Evolutionary conservation across 441 rosid species (phyloP), one percentile per base, ranked within the genome.

Genomic region (Pelargonium citronellum): DNA sequence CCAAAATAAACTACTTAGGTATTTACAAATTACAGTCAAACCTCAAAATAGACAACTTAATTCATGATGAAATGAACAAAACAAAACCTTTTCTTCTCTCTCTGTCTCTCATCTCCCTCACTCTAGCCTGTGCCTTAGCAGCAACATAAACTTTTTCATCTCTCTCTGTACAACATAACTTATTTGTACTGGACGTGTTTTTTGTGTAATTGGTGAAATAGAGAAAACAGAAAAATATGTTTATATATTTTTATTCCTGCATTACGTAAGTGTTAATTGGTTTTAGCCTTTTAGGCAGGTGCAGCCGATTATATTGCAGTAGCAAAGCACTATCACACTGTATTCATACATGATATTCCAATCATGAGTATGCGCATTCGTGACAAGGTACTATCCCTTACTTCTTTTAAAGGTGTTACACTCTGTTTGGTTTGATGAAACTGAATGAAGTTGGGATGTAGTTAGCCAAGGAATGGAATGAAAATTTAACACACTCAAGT

Each of bases 281-380:
- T 61, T 68, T 19, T 66, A 43, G 69, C 61, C 84, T 64, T 17
- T 72, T 16, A 89, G 95, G 81, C 87, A 62, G 97, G 98, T 72
- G 96, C 98, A 72, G 98, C 97, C 57, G 98, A 93, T 83, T 93
- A 93, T 73, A 93, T 93, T 39, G 98, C 97, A 47, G 83, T 91
- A 30, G 92, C 96, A 3, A 77, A 87, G 76, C 83, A 79, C 78
- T 88, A 89, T 73, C 96, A 93, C 78, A 91, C 92, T 46, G 82
- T 87, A 66, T 89, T 92, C 77, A 87, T 91, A 80, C 85, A 96
- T 51, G 83, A 81, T 65, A 88, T 93, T 78, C 98, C 97, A 51
- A 79, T 69, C 62, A 89, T 91, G 97, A 91, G 92, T 70, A 91
- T 92, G 98, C 82, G 63, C 73, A 89, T 85, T 71, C 89, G 91